Conservation (phyloP, 441 rosid genomes). For the Populus tomentosa region DNA sequence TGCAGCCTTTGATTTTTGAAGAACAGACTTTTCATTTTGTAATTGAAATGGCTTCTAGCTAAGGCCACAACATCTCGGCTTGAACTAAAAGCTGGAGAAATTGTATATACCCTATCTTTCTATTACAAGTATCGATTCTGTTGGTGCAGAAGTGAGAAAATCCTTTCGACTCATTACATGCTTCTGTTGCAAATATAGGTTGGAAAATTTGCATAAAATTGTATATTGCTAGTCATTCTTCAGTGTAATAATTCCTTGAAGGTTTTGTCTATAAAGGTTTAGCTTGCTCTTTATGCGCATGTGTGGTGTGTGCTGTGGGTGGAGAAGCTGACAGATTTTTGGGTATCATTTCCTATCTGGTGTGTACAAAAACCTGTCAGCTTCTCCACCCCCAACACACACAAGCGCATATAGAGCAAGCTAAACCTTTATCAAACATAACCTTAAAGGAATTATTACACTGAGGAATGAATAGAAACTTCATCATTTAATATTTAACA, state of each 20-base stretch:
- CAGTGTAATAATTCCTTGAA: neutral
- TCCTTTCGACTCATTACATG: neutral
- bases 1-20: neutral
- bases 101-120: neutral
- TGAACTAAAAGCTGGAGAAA: neutral
- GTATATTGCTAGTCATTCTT: neutral
- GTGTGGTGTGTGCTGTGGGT: neutral
- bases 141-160: neutral
- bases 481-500: no score
- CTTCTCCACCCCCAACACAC: neutral
- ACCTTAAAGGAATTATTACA: no score
- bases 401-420: no score
- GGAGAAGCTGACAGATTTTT: neutral
- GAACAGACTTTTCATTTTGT: conserved; percentile 1
- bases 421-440: no score
- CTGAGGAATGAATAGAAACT: no score
- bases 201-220: neutral
- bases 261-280: neutral
- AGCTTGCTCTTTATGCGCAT: neutral
- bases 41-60: no score
- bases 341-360: no score
- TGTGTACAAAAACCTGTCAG: neutral
- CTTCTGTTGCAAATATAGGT: neutral
- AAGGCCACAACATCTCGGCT: no score
- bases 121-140: neutral